These are phyloP conservation scores for Protomyces lactucae-debilis DNA, from an alignment of 1,139 yeast genomes.

Conservation along the genomic window DNA sequence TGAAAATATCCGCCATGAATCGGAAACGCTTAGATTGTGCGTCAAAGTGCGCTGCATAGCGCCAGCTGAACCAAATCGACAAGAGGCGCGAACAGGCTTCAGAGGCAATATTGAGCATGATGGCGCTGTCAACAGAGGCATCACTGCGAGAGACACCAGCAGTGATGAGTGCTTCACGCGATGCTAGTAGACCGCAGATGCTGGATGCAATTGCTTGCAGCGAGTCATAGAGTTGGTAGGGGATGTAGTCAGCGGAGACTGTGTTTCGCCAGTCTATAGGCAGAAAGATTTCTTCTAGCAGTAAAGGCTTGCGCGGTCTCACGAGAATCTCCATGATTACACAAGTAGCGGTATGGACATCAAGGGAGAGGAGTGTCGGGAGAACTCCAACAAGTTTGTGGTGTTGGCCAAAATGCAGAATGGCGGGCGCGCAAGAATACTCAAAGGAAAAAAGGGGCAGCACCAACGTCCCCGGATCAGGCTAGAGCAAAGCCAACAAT, in stretches of 20 bases:
- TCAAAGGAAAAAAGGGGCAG: neutral
- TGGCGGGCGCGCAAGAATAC: neutral
- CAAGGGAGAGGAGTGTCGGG: too few relatives aligned
- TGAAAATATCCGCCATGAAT: conserved; percentile 41
- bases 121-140: conserved; percentile 42
- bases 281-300: conserved; percentile 38
- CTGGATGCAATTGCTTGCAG: conserved; percentile 42
- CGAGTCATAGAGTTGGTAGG: conserved; percentile 42
- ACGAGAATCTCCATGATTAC: neutral
- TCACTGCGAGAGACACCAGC: conserved; percentile 43
- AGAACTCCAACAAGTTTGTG: neutral
- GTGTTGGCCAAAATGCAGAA: neutral
- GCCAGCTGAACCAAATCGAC: conserved; percentile 43
- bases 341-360: neutral
- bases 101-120: conserved; percentile 41
- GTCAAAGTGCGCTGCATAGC: conserved; percentile 40
- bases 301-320: neutral
- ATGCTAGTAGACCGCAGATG: conserved; percentile 41
- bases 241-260: conserved; percentile 40
- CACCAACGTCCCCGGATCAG: neutral
- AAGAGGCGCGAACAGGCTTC: conserved; percentile 42
- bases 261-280: conserved; percentile 43
- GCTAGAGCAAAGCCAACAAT: neutral
- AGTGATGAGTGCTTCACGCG: conserved; percentile 38
- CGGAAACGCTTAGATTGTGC: conserved; percentile 43